Evolutionary conservation across 208 protist species (phyloP), one percentile per base, ranked within the genome.

Genomic region (Acanthamoeba castellanii): DNA sequence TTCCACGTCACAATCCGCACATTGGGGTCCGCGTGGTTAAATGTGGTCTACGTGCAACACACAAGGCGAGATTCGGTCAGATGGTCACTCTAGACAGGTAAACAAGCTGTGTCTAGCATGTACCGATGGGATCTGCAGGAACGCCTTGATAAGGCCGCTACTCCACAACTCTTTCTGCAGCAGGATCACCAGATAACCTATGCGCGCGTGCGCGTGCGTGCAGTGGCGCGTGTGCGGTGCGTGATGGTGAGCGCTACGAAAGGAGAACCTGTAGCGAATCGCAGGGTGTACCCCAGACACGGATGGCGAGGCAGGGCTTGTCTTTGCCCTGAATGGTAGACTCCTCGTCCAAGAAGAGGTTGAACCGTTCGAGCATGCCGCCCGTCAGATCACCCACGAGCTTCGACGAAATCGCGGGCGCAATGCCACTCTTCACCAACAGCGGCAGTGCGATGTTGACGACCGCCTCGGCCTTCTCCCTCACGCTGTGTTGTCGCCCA

Each of bases 121-220:
- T 85, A 85, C 76, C 11, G 76, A 85, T 22, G 76, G 76, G 47
- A 85, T 85, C 76, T 85, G 76, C 42, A 85, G 42, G 76, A 85
- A 85, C 37, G 76, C 76, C 25, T 85, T 85, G 42, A 85, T 85
- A 6, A 85, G 20, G 34, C 76, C 42, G 42, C 76, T 85, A 37
- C 18, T 30, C 76, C 76, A 85, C 14, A 85, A 37, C 76, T 85
- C 76, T 25, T 85, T 85, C 42, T 85, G 76, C 34, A 85, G 45
- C 5, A 85, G 76, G 11, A 85, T 14, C 27, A 85, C 76, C 5
- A 85, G 27, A 34, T 85, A 85, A 32, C 76, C 76, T 85, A n/a
- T n/a, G 76, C 22, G 22, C 22, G 59, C 59, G 61, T 68, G 61
- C 61, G 61, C 30, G 52, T 57, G 52, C 52, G 37, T 42, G 37